Evolutionary conservation across 108 stramenopile genomes (phyloP).

Genomic region (Ochromonas danica): DNA sequence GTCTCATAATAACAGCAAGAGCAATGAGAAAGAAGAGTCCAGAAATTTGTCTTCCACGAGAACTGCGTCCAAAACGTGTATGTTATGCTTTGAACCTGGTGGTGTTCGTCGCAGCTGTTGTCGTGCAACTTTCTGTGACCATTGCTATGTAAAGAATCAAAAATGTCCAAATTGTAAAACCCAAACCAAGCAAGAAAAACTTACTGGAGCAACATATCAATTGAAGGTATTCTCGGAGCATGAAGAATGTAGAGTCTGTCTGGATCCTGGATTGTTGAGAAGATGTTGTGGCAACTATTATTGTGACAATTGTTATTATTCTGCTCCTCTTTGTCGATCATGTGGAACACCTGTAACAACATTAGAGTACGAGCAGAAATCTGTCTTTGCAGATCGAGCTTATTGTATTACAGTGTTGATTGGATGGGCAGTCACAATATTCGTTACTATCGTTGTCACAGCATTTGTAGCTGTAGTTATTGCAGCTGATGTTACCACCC

Average conservation of each 20-base stretch:
- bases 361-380: background rate
- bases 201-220: slow-evolving; percentile 12
- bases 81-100: slow-evolving; percentile 11
- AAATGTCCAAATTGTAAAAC: slow-evolving; percentile 6
- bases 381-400: background rate
- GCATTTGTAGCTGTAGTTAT: background rate
- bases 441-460: background rate
- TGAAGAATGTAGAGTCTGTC: slow-evolving; percentile 23
- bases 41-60: no score
- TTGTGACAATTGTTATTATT: slow-evolving; percentile 24
- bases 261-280: slow-evolving; percentile 3
- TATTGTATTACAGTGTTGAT: background rate
- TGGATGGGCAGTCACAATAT: slow-evolving; percentile 6
- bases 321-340: background rate
- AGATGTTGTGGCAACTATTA: slow-evolving; percentile 10
- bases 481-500: background rate
- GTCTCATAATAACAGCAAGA: no score
- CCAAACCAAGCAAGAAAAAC: background rate
- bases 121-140: slow-evolving; percentile 4
- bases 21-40: no score
- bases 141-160: slow-evolving; percentile 7
- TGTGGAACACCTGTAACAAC: background rate
- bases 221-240: background rate
- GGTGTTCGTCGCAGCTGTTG: background rate
- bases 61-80: no score